phyloP scores from a whole-genome alignment of 2,329 filamentous ascomycete species.

The Phyllosticta paracitricarpa region DNA sequence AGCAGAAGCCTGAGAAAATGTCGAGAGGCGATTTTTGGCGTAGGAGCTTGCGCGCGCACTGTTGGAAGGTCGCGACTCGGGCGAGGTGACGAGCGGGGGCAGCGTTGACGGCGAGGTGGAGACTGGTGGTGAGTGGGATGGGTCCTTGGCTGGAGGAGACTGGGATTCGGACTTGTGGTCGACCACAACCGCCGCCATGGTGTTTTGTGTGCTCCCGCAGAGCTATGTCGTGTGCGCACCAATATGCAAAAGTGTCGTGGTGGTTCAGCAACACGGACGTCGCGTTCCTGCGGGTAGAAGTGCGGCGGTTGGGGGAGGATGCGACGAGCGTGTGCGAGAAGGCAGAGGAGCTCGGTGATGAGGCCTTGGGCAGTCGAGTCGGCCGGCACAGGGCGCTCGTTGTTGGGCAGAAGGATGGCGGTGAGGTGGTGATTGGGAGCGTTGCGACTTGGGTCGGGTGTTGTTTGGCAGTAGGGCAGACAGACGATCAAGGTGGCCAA shows the following conservation, averaged over 20 bases:
- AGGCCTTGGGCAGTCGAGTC: neutral
- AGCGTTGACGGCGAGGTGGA: constrained; percentile 31
- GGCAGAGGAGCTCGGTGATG: neutral
- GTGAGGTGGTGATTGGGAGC: neutral
- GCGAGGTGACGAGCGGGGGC: constrained; percentile 43
- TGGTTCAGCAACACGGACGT: neutral
- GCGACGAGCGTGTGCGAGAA: neutral
- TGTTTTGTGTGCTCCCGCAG: neutral
- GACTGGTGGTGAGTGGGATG: constrained; percentile 19
- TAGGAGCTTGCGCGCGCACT: constrained; percentile 52
- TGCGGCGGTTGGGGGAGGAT: neutral
- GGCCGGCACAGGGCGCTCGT: neutral
- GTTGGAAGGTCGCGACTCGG: constrained; percentile 41
- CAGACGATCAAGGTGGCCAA: neutral
- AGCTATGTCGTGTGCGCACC: neutral
- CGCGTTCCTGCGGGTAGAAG: neutral
- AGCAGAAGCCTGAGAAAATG: constrained; percentile 65
- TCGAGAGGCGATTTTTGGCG: constrained; percentile 64
- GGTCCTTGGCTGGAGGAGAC: constrained; percentile 9
- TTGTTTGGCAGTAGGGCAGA: neutral
- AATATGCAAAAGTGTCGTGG: neutral
- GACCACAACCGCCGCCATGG: constrained; percentile 30
- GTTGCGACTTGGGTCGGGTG: neutral
- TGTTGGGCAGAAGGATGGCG: neutral
- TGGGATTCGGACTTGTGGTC: constrained; percentile 17